Evolutionary conservation across 176 grass and related monocot genomes (phyloP).

Genomic region (Lolium multiflorum): DNA sequence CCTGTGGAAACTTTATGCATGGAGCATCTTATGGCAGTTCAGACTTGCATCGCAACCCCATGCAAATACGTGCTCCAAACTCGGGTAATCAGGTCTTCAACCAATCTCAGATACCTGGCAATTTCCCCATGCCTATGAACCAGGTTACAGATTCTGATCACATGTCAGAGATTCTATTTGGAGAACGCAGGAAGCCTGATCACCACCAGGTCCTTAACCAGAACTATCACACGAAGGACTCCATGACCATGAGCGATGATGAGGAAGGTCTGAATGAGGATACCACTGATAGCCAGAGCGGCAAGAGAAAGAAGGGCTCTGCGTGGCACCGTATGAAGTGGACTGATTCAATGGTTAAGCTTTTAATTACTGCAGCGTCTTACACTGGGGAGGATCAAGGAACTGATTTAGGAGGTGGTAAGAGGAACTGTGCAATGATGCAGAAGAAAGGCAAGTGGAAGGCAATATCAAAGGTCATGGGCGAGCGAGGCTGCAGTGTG

Average conservation of each 20-base stretch:
- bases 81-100: constrained; percentile 46
- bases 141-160: constrained; percentile 63
- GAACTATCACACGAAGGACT: constrained; percentile 32
- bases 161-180: constrained; percentile 45
- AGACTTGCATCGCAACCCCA: constrained; percentile 53
- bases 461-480: constrained; percentile 65
- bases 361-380: constrained; percentile 62
- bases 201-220: constrained; percentile 41
- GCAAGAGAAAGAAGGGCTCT: constrained; percentile 58
- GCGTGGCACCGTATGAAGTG: constrained; percentile 73
- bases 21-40: constrained; percentile 57
- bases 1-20: constrained; percentile 65
- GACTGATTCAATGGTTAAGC: constrained; percentile 70
- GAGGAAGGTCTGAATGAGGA: constrained; percentile 58
- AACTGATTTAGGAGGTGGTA: constrained; percentile 48
- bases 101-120: constrained; percentile 37
- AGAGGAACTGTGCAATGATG: constrained; percentile 54
- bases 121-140: constrained; percentile 35
- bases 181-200: constrained; percentile 54
- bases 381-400: constrained; percentile 57
- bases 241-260: constrained; percentile 56
- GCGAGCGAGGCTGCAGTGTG: constrained; percentile 61
- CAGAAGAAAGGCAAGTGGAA: constrained; percentile 84
- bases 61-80: constrained; percentile 50
- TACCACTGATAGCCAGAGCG: constrained; percentile 45